Evolutionary conservation across 768 basidiomycete species (phyloP).

Genomic region (Clathrus columnatus): DNA sequence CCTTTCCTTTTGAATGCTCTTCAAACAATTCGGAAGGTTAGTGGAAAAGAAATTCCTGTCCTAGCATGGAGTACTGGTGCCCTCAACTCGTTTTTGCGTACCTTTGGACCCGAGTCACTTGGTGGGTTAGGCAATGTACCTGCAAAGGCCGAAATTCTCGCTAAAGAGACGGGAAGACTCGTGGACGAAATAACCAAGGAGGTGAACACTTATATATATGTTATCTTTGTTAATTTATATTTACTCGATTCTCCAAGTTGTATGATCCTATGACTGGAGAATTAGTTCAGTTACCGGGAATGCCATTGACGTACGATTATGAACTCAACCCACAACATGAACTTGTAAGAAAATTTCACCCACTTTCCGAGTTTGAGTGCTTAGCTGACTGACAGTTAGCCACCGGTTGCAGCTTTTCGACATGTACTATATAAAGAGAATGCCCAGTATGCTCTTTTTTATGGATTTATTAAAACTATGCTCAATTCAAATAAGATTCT

Average conservation of each 20-base stretch:
- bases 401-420: not conserved
- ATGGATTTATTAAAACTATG: not conserved
- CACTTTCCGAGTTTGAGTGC: not conserved
- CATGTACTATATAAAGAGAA: not conserved
- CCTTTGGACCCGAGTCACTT: not conserved
- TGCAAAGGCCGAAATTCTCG: not conserved
- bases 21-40: not conserved
- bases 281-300: constrained; percentile 4
- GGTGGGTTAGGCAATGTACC: not conserved
- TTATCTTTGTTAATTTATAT: not conserved
- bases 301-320: constrained; percentile 10
- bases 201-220: not conserved
- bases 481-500: not conserved
- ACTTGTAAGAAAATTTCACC: not conserved
- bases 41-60: not conserved
- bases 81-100: not conserved
- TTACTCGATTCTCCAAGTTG: not conserved
- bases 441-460: not conserved
- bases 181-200: not conserved
- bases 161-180: constrained; percentile 3
- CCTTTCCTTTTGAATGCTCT: not conserved
- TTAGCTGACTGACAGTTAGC: not conserved
- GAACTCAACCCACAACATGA: constrained; percentile 3
- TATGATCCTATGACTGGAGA: not conserved
- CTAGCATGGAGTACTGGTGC: not conserved